Conservation (phyloP, 1,284 basidiomycete genomes). For the Schizophyllum commune region DNA sequence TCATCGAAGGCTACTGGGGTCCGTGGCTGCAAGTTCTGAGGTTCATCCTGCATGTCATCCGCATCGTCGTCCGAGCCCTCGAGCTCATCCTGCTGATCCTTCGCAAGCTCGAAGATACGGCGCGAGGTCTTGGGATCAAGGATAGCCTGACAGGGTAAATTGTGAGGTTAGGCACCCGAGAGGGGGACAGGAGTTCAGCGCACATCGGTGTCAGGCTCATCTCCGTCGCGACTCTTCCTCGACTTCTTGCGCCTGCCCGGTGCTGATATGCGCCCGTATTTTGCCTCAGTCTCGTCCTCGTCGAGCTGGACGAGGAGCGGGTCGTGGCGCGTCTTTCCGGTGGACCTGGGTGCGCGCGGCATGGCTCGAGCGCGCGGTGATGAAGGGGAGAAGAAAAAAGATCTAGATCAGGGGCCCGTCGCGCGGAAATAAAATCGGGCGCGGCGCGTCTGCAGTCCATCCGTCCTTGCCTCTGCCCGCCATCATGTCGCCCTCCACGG, state of each 20-base stretch:
- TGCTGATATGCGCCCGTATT: conserved; percentile 71
- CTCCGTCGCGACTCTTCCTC: conserved; percentile 32
- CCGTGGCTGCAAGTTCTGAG: conserved; percentile 8
- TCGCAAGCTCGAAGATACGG: conserved; percentile 89
- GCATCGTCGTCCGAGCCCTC: conserved; percentile 46
- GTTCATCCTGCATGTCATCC: conserved; percentile 36
- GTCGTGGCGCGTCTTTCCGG: conserved; percentile 65
- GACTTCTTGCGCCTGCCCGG: conserved; percentile 69
- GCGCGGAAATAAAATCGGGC: background rate
- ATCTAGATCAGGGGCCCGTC: background rate
- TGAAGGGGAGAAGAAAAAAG: conserved; percentile 8
- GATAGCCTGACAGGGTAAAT: conserved; percentile 42
- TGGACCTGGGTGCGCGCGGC: conserved; percentile 52
- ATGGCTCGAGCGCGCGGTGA: conserved; percentile 28
- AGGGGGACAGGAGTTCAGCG: conserved; percentile 11
- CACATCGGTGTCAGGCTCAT: conserved; percentile 55
- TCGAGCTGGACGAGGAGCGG: conserved; percentile 79
- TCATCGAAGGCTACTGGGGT: conserved; percentile 39
- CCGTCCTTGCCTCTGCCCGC: background rate
- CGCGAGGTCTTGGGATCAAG: conserved; percentile 83
- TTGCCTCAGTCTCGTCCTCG: conserved; percentile 66
- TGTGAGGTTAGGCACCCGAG: conserved; percentile 8
- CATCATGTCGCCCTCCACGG: conserved; percentile 1
- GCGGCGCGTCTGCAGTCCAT: background rate
- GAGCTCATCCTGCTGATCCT: conserved; percentile 90